These are phyloP conservation scores for Chlorella vulgaris DNA, from an alignment of 139 green algal genomes.

Conservation along the genomic window DNA sequence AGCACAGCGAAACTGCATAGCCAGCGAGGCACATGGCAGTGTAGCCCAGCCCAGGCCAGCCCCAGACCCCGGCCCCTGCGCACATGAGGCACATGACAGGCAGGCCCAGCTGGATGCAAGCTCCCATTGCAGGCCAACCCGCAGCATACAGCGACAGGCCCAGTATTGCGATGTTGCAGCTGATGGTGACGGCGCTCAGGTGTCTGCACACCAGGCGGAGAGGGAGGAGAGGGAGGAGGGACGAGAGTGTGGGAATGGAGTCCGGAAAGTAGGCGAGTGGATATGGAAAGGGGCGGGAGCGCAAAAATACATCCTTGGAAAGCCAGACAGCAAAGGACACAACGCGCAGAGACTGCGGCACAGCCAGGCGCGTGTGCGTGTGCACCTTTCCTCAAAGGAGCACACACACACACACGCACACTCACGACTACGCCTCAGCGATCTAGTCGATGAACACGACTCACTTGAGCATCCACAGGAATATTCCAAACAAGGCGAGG, in stretches of 20 bases:
- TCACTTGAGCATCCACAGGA: constrained; percentile 51
- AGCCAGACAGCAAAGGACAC: too few species aligned
- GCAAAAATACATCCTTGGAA: too few species aligned
- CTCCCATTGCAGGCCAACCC: constrained; percentile 44
- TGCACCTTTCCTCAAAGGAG: too few species aligned
- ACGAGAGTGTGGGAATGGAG: background rate
- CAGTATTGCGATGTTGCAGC: constrained; percentile 59
- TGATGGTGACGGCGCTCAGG: constrained; percentile 45
- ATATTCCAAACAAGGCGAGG: constrained; percentile 51
- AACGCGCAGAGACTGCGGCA: too few species aligned
- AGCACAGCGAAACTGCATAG: too few species aligned
- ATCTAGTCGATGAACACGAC: background rate
- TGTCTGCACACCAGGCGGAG: background rate
- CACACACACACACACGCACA: too few species aligned
- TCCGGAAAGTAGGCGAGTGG: background rate
- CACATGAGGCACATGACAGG: constrained; percentile 49
- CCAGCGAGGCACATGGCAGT: too few species aligned
- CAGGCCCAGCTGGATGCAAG: constrained; percentile 67
- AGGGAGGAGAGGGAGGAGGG: background rate
- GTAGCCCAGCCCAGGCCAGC: too few species aligned
- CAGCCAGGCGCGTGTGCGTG: too few species aligned
- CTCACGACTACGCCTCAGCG: too few species aligned
- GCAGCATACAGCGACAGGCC: constrained; percentile 40
- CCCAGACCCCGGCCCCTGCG: background rate
- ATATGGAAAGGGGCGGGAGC: too few species aligned